Percentiles rank a stretch among this genome's conserved stretches.
These are phyloP conservation scores for Ascochyta fabae DNA, from an alignment of 2,329 filamentous ascomycete species.

Conservation along the genomic window DNA sequence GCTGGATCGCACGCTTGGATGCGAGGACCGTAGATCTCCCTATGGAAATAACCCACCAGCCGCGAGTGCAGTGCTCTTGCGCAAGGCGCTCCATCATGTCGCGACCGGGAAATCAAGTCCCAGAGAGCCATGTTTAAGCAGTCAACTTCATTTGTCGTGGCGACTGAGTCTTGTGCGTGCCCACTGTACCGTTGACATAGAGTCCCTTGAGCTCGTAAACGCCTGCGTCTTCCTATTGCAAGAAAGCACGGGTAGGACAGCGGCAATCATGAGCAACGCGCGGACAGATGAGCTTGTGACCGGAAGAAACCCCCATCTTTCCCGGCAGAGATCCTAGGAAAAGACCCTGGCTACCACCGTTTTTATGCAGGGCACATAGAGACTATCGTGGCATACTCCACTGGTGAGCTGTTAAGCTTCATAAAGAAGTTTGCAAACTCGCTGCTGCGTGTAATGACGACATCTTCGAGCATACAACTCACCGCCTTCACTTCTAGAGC, in stretches of 20 bases:
- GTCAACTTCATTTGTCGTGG: not conserved
- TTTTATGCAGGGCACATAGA: constrained; percentile 4
- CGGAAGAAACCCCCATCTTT: not conserved
- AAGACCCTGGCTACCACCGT: not conserved
- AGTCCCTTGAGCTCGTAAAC: constrained; percentile 18
- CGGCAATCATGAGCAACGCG: not conserved
- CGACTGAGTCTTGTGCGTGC: not conserved
- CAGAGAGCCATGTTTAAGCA: not conserved
- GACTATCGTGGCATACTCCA: constrained; percentile 1
- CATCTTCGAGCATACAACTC: not conserved
- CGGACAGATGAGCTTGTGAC: not conserved
- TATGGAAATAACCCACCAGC: not conserved
- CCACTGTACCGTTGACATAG: constrained; percentile 2
- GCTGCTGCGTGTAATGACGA: constrained; percentile 3
- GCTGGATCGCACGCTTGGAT: not conserved
- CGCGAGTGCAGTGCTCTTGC: not conserved
- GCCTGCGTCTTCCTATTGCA: constrained; percentile 18
- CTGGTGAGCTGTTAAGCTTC: constrained; percentile 2
- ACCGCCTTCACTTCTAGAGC: not conserved
- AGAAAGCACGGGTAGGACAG: not conserved
- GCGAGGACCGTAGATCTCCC: not conserved
- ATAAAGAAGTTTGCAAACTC: not conserved
- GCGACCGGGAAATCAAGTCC: not conserved
- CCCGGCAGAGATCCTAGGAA: not conserved
- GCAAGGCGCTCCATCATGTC: not conserved